phyloP scores from a whole-genome alignment of 805 yeast species.

The Monosporozyma siamensis region DNA sequence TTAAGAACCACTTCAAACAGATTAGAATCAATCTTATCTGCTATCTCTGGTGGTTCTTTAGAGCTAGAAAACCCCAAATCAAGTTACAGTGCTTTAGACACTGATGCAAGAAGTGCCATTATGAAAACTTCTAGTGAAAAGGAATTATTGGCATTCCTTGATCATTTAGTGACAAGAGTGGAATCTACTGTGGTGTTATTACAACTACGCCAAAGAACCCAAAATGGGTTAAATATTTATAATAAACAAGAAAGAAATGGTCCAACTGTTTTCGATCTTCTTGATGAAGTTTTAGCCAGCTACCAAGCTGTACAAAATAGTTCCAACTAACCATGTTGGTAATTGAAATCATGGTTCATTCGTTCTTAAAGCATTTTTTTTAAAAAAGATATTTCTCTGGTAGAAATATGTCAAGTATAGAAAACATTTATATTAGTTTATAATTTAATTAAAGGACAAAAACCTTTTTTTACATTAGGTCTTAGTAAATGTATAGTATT shows the following conservation, averaged over 20 bases:
- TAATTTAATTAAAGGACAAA: no score
- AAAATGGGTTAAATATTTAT: conserved; percentile 13
- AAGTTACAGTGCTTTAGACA: conserved; percentile 10
- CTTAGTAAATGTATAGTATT: no score
- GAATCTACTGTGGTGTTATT: conserved; percentile 48
- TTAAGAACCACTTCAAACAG: conserved; percentile 47
- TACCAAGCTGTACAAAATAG: background rate
- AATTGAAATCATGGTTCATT: background rate
- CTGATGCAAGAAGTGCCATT: conserved; percentile 14
- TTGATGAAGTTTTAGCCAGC: conserved; percentile 12
- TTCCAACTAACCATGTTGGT: background rate
- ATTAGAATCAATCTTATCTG: conserved; percentile 50
- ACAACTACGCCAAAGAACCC: conserved; percentile 33
- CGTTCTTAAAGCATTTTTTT: background rate
- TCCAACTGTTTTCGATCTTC: conserved; percentile 19
- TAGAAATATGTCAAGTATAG: no score
- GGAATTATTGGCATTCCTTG: conserved; percentile 49
- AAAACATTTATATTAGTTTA: background rate
- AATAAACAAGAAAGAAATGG: conserved; percentile 9
- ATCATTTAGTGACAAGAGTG: conserved; percentile 57
- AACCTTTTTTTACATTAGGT: no score
- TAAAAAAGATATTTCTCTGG: background rate
- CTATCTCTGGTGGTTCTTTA: conserved; percentile 36
- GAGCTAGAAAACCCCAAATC: conserved; percentile 6
- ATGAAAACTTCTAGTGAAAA: conserved; percentile 20